Conservation (phyloP, 805 yeast genomes). For the Saccharomycopsis microspora region DNA sequence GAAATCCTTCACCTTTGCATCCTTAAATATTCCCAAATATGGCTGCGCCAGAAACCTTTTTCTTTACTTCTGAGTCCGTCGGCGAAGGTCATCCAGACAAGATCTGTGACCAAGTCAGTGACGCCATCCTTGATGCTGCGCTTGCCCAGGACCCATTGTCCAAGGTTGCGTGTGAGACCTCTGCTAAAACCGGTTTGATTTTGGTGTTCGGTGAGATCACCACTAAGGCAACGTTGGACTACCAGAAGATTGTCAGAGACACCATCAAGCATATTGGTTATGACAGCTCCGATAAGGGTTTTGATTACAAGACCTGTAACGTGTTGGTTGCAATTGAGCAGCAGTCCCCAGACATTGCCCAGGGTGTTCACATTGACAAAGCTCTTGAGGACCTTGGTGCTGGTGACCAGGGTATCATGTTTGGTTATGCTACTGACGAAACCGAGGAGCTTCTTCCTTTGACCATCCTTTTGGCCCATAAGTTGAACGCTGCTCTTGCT, state of each 20-base stretch:
- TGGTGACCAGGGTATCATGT: slow-evolving; percentile 99
- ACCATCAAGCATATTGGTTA: slow-evolving; percentile 98
- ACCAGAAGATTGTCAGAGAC: slow-evolving; percentile 95
- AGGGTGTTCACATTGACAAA: slow-evolving; percentile 94
- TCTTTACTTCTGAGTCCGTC: slow-evolving; percentile 79
- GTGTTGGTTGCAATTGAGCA: slow-evolving; percentile 98
- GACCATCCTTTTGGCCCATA: slow-evolving; percentile 89
- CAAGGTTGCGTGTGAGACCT: slow-evolving; percentile 99
- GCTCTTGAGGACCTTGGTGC: slow-evolving; percentile 97
- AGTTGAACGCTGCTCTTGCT: slow-evolving; percentile 93
- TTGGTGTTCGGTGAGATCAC: slow-evolving; percentile 99
- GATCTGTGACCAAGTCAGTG: slow-evolving; percentile 98
- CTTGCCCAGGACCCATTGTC: slow-evolving; percentile 91
- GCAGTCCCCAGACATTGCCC: slow-evolving; percentile 98
- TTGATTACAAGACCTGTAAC: slow-evolving; percentile 98
- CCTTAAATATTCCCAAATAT: not conserved
- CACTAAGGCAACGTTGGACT: slow-evolving; percentile 90
- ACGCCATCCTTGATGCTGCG: slow-evolving; percentile 97
- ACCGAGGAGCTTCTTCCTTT: slow-evolving; percentile 96
- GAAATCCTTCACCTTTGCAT: too few relatives aligned
- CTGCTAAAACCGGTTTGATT: slow-evolving; percentile 98
- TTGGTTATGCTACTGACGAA: slow-evolving; percentile 98
- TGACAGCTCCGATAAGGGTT: slow-evolving; percentile 92
- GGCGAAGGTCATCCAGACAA: slow-evolving; percentile 95
- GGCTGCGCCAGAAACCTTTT: slow-evolving; percentile 30